Evolutionary conservation across 108 stramenopile species (phyloP).

Genomic region (Stephanodiscus triporus): DNA sequence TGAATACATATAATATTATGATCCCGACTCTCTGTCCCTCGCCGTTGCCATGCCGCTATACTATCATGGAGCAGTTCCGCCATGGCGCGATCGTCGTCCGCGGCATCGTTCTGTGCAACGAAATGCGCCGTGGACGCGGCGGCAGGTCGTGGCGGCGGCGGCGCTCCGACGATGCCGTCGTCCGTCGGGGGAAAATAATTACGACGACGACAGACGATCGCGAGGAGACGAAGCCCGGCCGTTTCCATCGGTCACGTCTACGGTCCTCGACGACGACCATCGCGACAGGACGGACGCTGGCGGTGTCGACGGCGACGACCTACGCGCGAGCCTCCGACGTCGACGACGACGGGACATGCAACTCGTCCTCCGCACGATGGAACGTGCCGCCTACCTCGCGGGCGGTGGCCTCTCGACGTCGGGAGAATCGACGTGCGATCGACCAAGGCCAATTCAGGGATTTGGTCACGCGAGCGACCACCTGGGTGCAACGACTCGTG

Average conservation of each 20-base stretch:
- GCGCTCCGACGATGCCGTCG: neutral
- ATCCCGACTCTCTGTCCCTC: neutral
- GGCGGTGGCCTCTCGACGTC: constrained; percentile 35
- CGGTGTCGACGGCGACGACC: neutral
- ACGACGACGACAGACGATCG: neutral
- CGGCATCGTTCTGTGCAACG: neutral
- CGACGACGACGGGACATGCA: constrained; percentile 18
- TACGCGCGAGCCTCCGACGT: no score
- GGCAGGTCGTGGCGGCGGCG: neutral
- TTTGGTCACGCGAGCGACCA: constrained; percentile 62
- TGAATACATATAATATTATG: no score
- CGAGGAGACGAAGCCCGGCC: neutral
- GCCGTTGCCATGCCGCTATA: neutral
- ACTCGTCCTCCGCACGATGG: constrained; percentile 39
- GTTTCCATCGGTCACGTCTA: neutral
- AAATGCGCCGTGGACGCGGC: neutral
- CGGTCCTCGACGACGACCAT: neutral
- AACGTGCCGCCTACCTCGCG: constrained; percentile 52
- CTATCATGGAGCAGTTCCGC: neutral
- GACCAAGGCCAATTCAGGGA: constrained; percentile 55
- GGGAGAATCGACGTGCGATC: constrained; percentile 37
- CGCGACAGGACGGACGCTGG: neutral
- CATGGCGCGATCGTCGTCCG: neutral
- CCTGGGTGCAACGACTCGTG: constrained; percentile 53
- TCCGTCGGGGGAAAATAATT: neutral